Base-by-base conservation (phyloP, 441 rosid species). In the Francoa sonchifolia region DNA sequence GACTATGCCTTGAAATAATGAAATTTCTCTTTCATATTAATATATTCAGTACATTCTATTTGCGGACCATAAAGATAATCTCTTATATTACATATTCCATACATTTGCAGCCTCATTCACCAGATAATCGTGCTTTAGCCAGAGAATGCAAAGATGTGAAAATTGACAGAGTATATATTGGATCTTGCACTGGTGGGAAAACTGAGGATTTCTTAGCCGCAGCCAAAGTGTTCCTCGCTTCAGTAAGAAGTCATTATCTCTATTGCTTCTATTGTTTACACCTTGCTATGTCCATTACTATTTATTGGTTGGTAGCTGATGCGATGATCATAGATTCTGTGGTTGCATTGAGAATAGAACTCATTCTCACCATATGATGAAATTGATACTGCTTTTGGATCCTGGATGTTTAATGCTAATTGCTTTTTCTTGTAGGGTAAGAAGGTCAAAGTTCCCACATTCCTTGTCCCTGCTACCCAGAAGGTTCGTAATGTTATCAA, bases 101-200 rank as follows among this genome's bases (percentile, higher is more conserved):
- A 22, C 30, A 19, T 44, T 31, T 67, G 57, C 79, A 89, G 98
- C 98, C 96, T 54, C 93, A 85, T 67, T 89, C 98, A 48, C 96
- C 98, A 54, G 98, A 89, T 63, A 89, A 79, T 21, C 85, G 94
- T 5, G 96, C 96, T 56, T 64, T 85, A 57, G 98, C 96, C 56
- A 85, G 98, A 68, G 96, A 89, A 68, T 85, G 96, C 76, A 79
- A 85, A 73, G 93, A 89, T 67, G 89, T 89, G 59, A 89, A 89
- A 71, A 82, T 89, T 32, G 96, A 89, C 71, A 71, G 98, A 61
- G 96, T 85, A 36, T 89, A 85, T 51, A 89, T 89, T 12, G 98
- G 98, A 54, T 89, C 98, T 41, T 89, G 96, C 63, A 89, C 98
- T 5, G 96, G 98, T 44, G 98, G 98, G 20, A 89, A 89, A 65